These are phyloP conservation scores for Sphaerostilbella broomeana DNA, from an alignment of 2,329 filamentous ascomycete genomes.

Conservation along the genomic window DNA sequence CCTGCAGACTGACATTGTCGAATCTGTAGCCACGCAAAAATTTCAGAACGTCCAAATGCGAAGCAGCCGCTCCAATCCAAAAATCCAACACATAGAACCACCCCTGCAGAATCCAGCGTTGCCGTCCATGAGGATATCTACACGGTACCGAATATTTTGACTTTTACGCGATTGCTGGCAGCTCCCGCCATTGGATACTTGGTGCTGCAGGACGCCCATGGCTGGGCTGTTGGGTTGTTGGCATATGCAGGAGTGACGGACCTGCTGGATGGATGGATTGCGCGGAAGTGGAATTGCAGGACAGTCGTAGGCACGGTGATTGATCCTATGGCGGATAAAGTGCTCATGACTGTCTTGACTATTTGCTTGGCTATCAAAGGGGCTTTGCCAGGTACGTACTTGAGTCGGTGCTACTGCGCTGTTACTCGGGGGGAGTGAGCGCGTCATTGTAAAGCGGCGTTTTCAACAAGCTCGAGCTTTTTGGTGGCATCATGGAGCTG, in stretches of 20 bases:
- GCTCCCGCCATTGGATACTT: conserved; percentile 85
- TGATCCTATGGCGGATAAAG: conserved; percentile 95
- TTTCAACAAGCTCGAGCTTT: no score
- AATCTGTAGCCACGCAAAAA: no score
- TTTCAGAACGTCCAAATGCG: no score
- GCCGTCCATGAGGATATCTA: conserved; percentile 82
- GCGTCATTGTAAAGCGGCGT: no score
- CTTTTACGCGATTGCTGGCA: conserved; percentile 73
- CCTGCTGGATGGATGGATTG: conserved; percentile 89
- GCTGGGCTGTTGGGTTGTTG: conserved; percentile 77
- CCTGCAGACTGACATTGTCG: no score
- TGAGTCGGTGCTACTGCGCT: neutral
- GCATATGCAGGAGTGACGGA: conserved; percentile 89
- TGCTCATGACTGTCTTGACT: conserved; percentile 88
- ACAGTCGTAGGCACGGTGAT: conserved; percentile 94
- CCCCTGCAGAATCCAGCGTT: neutral
- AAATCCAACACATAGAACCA: conserved; percentile 2
- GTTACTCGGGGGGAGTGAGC: neutral
- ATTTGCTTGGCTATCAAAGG: conserved; percentile 80
- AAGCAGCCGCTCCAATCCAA: conserved; percentile 11
- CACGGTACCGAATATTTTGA: conserved; percentile 91
- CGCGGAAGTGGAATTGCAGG: conserved; percentile 76
- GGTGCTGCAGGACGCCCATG: conserved; percentile 74
- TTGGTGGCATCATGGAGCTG: no score
- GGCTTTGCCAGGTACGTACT: conserved; percentile 62